Evolutionary conservation across 192 early-diverging fungal species (phyloP).

Genomic region (Pilaira anomala): DNA sequence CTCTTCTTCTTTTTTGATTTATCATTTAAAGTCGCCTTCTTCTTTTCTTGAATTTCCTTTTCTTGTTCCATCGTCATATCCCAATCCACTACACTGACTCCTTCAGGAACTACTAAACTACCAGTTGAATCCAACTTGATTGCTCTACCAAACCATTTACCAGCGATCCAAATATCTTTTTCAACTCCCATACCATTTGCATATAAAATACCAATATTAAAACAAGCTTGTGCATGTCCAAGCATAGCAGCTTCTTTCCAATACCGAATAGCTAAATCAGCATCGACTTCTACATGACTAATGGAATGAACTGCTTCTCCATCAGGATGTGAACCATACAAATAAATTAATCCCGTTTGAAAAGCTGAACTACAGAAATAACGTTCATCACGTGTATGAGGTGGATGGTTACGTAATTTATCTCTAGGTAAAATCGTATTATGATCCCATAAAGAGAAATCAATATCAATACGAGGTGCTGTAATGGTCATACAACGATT

Average conservation of each 20-base stretch:
- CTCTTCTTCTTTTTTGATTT: conserved; percentile 18
- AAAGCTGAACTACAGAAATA: conserved; percentile 39
- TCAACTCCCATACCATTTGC: conserved; percentile 36
- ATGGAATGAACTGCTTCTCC: conserved; percentile 24
- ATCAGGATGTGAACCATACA: conserved; percentile 33
- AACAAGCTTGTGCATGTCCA: conserved; percentile 39
- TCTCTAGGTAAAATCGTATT: conserved; percentile 2
- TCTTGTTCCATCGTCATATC: conserved; percentile 9
- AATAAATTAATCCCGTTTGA: conserved; percentile 35
- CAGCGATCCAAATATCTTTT: conserved; percentile 28
- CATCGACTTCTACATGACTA: conserved; percentile 21
- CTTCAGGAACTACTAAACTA: conserved; percentile 25
- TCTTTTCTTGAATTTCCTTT: not conserved
- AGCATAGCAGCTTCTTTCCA: conserved; percentile 37
- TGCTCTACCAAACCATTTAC: conserved; percentile 37
- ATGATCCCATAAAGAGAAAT: conserved; percentile 20
- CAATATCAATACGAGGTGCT: conserved; percentile 32
- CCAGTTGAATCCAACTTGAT: conserved; percentile 32
- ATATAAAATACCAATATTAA: conserved; percentile 35
- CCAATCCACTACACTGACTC: conserved; percentile 30
- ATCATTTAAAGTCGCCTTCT: not conserved
- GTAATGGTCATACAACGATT: conserved; percentile 37
- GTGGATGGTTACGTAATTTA: conserved; percentile 25
- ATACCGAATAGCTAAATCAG: conserved; percentile 32
- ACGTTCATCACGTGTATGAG: conserved; percentile 30